Evolutionary conservation across 805 yeast species (phyloP).

Genomic region (Suhomyces prunicola): DNA sequence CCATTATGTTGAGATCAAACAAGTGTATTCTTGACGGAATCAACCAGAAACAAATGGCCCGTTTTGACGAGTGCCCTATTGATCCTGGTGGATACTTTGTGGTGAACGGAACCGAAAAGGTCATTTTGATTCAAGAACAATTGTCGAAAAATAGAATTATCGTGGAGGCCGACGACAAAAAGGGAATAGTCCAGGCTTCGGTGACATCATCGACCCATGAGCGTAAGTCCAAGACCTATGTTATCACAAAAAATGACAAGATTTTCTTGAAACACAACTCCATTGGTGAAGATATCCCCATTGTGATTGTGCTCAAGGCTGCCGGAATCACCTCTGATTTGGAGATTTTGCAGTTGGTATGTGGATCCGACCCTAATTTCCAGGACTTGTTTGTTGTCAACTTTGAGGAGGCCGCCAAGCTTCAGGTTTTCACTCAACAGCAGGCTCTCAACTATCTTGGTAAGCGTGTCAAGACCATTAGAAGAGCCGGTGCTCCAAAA

Average conservation of each 20-base stretch:
- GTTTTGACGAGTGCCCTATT: conserved; percentile 86
- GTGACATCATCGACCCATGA: conserved; percentile 98
- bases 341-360: conserved; percentile 90
- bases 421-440: conserved; percentile 84
- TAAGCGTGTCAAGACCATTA: conserved; percentile 82
- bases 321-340: conserved; percentile 91
- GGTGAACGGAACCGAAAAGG: conserved; percentile 97
- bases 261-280: conserved; percentile 94
- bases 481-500: conserved; percentile 82
- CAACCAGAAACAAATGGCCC: conserved; percentile 81
- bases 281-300: conserved; percentile 91
- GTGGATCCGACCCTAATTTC: conserved; percentile 83
- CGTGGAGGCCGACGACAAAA: conserved; percentile 95
- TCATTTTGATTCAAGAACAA: conserved; percentile 94
- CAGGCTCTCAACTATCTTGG: conserved; percentile 94
- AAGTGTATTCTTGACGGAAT: conserved; percentile 84
- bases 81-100: conserved; percentile 99
- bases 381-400: conserved; percentile 92
- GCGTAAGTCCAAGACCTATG: conserved; percentile 95
- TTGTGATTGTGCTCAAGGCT: conserved; percentile 88
- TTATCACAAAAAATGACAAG: conserved; percentile 84
- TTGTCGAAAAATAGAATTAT: conserved; percentile 94
- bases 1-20: conserved; percentile 93
- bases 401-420: conserved; percentile 86
- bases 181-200: conserved; percentile 92